Evolutionary conservation across 116 monocot genomes (phyloP), one percentile per base, ranked within the genome.

Genomic region (Thalassia testudinum): DNA sequence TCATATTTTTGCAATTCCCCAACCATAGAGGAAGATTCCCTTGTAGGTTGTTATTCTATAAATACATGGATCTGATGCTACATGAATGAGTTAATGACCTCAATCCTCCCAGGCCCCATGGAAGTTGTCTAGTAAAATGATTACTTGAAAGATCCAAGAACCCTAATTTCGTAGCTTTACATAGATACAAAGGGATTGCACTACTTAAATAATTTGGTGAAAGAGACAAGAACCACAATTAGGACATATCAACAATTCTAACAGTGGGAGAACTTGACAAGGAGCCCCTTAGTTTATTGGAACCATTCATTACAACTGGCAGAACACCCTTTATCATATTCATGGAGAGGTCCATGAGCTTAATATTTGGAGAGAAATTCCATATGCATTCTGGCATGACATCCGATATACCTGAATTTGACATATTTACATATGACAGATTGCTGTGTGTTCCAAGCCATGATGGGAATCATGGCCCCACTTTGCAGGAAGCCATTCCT

Each of bases 121-220:
- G 30, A 34, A 66, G 14, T 21, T 4, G 30, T 12, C 78, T 66
- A 7, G 37, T 24, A 2, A 78, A 20, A 22, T 62, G n/a, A 20
- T 78, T 78, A 1, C 56, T n/a, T 34, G 70, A 55, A 27, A 78
- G 45, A 47, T 78, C 70, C 4, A 78, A 21, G 7, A 55, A 26
- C 58, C 68, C 67, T 22, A 80, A 54, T 5, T 40, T n/a, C 19
- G 22, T 1, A 63, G 21, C 14, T 53, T 20, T 34, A 13, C 78
- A 64, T 19, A 78, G 28, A 0, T 60, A 58, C 6, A 56, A 5
- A 19, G 69, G 78, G 37, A 78, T 62, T 0, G 14, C 13, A 1
- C 79, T 74, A 1, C 15, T 12, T 1, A 79, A 16, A 27, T 37
- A 42, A 20, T 79, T 79, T 1, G 17, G 21, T 17, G 57, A 75